Percentiles rank a stretch among this genome's conserved stretches.
phyloP scores from a whole-genome alignment of 2,329 filamentous ascomycete genomes.

The Ceratocystis smalleyi region DNA sequence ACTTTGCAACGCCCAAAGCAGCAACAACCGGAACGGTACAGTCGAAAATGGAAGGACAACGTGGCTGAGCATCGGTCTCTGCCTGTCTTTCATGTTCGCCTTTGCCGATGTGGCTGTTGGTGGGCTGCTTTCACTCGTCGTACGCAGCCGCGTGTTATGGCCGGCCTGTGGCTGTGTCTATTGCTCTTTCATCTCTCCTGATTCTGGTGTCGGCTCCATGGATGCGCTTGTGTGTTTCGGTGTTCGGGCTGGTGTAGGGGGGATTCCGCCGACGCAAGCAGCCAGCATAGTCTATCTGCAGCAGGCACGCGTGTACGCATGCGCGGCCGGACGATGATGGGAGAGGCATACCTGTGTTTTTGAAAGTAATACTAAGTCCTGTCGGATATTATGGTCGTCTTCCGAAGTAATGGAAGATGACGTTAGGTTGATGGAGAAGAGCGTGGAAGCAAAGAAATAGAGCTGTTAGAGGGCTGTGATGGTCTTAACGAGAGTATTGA shows the following conservation, averaged over 20 bases:
- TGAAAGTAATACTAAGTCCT: conserved; percentile 9
- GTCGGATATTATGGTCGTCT: conserved; percentile 16
- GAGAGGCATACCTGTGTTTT: conserved; percentile 1
- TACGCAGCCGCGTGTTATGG: background rate
- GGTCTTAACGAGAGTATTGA: conserved; percentile 22
- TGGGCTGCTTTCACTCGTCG: background rate
- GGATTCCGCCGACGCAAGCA: background rate
- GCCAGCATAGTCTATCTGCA: background rate
- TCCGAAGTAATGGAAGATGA: conserved; percentile 16
- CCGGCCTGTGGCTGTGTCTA: background rate
- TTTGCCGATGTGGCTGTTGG: background rate
- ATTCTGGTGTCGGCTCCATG: background rate
- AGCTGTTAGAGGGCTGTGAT: conserved; percentile 16
- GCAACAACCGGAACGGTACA: background rate
- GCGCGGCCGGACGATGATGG: background rate
- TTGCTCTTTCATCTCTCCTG: background rate
- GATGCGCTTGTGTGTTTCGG: background rate
- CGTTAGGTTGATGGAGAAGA: conserved; percentile 13
- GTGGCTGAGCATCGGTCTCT: background rate
- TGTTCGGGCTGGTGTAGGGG: background rate
- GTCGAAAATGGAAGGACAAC: background rate
- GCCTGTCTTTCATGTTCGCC: background rate
- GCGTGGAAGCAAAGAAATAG: conserved; percentile 10
- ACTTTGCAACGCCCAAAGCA: background rate
- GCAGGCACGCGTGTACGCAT: too few species aligned